Conservation (phyloP, 192 early-diverging fungal genomes). For the Diversispora epigaea region DNA sequence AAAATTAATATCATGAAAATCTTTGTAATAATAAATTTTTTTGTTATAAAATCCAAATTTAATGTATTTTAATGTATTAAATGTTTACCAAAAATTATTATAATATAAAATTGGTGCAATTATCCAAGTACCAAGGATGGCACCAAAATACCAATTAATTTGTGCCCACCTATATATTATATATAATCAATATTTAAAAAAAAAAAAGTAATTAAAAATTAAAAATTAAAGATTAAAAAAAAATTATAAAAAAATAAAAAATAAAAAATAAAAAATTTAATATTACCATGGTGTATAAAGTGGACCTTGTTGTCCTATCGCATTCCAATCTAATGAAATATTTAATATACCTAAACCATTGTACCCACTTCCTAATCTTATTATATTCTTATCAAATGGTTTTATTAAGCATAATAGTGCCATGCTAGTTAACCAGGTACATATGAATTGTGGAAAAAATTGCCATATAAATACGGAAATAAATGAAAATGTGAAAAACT, state of each 20-base stretch:
- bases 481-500: slow-evolving; percentile 51
- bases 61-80: not conserved
- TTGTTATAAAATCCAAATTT: not conserved
- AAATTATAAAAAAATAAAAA: not conserved
- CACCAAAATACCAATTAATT: slow-evolving; percentile 60
- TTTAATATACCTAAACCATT: slow-evolving; percentile 70
- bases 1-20: not conserved
- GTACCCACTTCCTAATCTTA: slow-evolving; percentile 46
- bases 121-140: slow-evolving; percentile 57
- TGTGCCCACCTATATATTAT: slow-evolving; percentile 48
- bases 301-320: slow-evolving; percentile 45
- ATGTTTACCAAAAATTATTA: slow-evolving; percentile 56
- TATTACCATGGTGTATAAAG: slow-evolving; percentile 71
- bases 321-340: slow-evolving; percentile 76
- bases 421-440: slow-evolving; percentile 39
- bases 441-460: slow-evolving; percentile 44
- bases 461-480: slow-evolving; percentile 50
- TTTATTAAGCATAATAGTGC: slow-evolving; percentile 40
- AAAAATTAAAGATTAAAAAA: not conserved
- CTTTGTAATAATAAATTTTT: not conserved
- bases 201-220: not conserved
- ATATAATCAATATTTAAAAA: no score
- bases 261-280: not conserved
- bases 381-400: slow-evolving; percentile 35
- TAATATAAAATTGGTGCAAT: slow-evolving; percentile 67